Base-by-base conservation (phyloP, 83 land plant species). In the Diphasiastrum complanatum region DNA sequence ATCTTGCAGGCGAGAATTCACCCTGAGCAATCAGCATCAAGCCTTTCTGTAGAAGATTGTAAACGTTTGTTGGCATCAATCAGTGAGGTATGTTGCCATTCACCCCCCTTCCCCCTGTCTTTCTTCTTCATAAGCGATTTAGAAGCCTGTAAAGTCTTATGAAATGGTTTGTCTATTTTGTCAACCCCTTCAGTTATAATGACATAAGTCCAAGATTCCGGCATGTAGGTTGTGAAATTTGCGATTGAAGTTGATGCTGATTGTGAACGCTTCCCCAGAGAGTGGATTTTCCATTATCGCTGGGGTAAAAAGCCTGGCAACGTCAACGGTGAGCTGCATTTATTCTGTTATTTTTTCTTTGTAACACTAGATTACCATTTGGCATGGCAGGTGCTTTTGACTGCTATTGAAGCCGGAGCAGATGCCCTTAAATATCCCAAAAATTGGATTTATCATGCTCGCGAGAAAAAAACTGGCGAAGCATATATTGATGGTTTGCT, bases 211-310 rank as follows among this genome's bases (percentile, higher is more conserved):
- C 31, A 26, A 33, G 64, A 45, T 43, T 61, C 43, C 22, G 50
- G 33, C 22, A n/a, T 86, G 76, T 75, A 92, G 98, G 98, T 92
- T 63, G 47, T 89, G 61, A 73, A 76, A 16, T 61, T 34, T 72
- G 79, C 96, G 5, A 96, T 92, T 64, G 61, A 82, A 63, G 88
- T 92, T 33, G 82, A 92, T 79, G 98, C 91, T 74, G 92, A 92
- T 45, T 59, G 72, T 48, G 75, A 72, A 11, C 76, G 55, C 22
- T 89, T 89, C 71, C 96, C 98, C 32, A 53, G 65, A 74, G 78
- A 78, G 34, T 93, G 96, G 97, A 74, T 93, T 51, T 93, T 93
- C 77, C 99, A 93, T 80, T 76, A 78, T 71, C 91, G 99, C 24
- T 93, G 97, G 96, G 89, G 83, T 61, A 93, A 83, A 78, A 93